These are phyloP conservation scores for Xylaria venustula DNA, from an alignment of 495 filamentous ascomycete species.

Conservation along the genomic window DNA sequence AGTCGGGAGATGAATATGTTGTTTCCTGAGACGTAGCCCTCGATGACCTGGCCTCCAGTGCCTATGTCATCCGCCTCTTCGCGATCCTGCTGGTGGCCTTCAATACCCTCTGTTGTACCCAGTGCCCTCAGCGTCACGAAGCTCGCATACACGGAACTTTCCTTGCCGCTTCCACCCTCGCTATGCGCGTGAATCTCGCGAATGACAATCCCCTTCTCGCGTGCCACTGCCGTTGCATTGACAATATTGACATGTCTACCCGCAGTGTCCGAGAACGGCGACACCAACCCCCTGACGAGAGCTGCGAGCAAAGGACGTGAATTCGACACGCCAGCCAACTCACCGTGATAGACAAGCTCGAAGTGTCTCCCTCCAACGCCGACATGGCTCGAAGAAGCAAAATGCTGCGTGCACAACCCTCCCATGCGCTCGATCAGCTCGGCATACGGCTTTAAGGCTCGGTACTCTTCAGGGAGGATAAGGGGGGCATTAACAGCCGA, in stretches of 20 bases:
- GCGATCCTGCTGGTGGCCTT: background rate
- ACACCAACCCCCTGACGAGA: slow-evolving; percentile 65
- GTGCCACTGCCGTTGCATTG: slow-evolving; percentile 66
- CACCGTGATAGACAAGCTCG: slow-evolving; percentile 67
- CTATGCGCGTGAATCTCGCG: slow-evolving; percentile 56
- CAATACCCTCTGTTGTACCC: background rate
- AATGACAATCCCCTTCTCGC: slow-evolving; percentile 66
- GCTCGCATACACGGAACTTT: slow-evolving; percentile 48
- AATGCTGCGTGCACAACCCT: slow-evolving; percentile 68
- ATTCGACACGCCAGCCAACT: slow-evolving; percentile 59
- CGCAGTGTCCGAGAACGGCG: slow-evolving; percentile 54
- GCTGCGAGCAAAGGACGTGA: slow-evolving; percentile 70
- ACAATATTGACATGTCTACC: slow-evolving; percentile 71
- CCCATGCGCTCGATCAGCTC: slow-evolving; percentile 68
- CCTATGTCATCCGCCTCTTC: slow-evolving; percentile 2
- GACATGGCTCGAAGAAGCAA: slow-evolving; percentile 33
- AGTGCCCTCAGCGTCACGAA: slow-evolving; percentile 56
- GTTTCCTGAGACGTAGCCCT: slow-evolving; percentile 61
- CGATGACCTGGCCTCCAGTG: slow-evolving; percentile 53
- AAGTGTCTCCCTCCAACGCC: slow-evolving; percentile 55
- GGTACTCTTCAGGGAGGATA: slow-evolving; percentile 70
- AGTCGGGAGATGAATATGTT: slow-evolving; percentile 62
- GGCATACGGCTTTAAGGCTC: slow-evolving; percentile 68
- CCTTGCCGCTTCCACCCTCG: background rate
- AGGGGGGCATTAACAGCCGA: slow-evolving; percentile 71